These are phyloP conservation scores for Coccomyxa subellipsoidea DNA, from an alignment of 163 green algal genomes.

Conservation along the genomic window DNA sequence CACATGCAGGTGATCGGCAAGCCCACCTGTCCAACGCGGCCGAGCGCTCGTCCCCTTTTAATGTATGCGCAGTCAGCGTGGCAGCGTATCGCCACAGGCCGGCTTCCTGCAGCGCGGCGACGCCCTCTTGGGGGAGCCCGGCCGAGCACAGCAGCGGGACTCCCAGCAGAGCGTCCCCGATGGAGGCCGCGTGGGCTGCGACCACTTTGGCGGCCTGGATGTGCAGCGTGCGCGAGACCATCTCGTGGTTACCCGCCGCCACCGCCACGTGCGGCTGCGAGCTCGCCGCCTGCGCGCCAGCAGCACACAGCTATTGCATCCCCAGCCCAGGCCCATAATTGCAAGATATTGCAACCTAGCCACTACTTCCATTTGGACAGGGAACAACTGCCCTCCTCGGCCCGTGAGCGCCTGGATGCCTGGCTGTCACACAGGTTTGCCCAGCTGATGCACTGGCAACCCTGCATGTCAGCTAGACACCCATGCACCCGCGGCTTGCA, in stretches of 20 bases:
- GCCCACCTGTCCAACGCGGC: background rate
- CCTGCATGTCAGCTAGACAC: no score
- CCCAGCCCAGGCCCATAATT: no score
- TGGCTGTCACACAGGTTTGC: no score
- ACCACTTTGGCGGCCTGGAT: conserved; percentile 66
- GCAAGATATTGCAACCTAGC: no score
- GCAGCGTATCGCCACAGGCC: conserved; percentile 73
- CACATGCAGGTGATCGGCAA: no score
- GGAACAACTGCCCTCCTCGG: no score
- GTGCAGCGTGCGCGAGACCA: conserved; percentile 30
- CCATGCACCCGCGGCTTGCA: no score
- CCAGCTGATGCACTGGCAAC: no score
- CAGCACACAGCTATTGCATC: no score
- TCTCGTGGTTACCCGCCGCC: conserved; percentile 11
- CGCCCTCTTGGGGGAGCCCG: conserved; percentile 37
- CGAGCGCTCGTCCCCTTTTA: conserved; percentile 34
- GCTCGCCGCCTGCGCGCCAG: conserved; percentile 14
- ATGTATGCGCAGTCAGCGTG: conserved; percentile 48
- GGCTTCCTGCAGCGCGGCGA: conserved; percentile 61
- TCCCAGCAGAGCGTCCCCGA: conserved; percentile 74
- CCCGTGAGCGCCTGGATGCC: no score
- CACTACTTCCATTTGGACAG: no score
- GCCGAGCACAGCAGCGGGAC: conserved; percentile 76
- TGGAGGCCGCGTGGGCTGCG: conserved; percentile 66
- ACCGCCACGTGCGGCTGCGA: background rate